A percentile compares a stretch with the other conserved stretches of the same genome.
phyloP scores from a whole-genome alignment of 2,329 filamentous ascomycete species.

The Aspergillus quadrilineatus region DNA sequence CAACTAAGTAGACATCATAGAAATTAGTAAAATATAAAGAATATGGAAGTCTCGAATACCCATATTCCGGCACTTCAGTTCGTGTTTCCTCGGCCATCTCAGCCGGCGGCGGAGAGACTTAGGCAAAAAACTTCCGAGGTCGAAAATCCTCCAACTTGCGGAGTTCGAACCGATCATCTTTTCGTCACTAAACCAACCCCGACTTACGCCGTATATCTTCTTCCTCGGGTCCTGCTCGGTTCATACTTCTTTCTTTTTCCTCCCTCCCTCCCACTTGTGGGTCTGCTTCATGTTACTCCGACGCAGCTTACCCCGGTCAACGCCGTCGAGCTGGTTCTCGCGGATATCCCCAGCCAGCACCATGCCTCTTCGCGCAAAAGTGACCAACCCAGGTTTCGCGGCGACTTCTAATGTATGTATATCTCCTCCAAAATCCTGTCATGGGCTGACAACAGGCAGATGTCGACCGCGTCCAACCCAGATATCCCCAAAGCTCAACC shows the following conservation, averaged over 20 bases:
- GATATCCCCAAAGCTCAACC: slow-evolving; percentile 54
- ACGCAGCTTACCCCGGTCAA: slow-evolving; percentile 38
- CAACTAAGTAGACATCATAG: neutral
- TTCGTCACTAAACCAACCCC: slow-evolving; percentile 19
- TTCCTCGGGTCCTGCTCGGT: slow-evolving; percentile 14
- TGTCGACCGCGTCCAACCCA: slow-evolving; percentile 39
- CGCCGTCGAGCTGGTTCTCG: slow-evolving; percentile 50
- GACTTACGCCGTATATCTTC: slow-evolving; percentile 9
- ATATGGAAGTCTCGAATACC: too few relatives aligned
- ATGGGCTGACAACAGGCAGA: slow-evolving; percentile 32
- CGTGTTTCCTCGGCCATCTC: neutral
- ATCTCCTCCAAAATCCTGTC: neutral
- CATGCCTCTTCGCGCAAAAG: slow-evolving; percentile 82
- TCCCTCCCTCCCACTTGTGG: slow-evolving; percentile 16
- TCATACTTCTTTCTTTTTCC: slow-evolving; percentile 14
- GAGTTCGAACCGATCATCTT: slow-evolving; percentile 26
- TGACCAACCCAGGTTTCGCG: slow-evolving; percentile 60
- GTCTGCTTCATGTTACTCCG: slow-evolving; percentile 46
- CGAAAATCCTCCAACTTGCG: slow-evolving; percentile 24
- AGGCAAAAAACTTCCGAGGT: slow-evolving; percentile 33
- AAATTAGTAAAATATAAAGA: too few relatives aligned
- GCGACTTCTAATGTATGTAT: slow-evolving; percentile 53
- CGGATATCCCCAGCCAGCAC: slow-evolving; percentile 41
- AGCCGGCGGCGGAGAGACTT: slow-evolving; percentile 22
- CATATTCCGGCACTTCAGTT: too few relatives aligned